Conservation (phyloP, 345 rosid species). For the Eucalyptus fibrosa region DNA sequence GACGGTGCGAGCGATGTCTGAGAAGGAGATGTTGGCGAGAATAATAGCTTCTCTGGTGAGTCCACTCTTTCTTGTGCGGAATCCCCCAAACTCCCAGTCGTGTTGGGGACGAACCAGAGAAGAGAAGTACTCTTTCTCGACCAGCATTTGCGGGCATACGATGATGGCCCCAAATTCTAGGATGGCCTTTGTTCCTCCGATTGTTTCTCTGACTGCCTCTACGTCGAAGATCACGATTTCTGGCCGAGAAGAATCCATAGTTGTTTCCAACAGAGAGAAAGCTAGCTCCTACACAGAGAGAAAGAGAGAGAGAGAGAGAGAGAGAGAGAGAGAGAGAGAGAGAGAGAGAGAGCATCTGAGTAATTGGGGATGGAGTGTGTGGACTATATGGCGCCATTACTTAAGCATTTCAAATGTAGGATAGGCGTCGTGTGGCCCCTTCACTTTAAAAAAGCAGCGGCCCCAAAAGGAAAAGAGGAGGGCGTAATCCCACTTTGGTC, state of each 20-base stretch:
- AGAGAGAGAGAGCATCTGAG: not conserved
- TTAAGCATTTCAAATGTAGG: too few relatives aligned
- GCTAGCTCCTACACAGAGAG: too few relatives aligned
- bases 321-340: not conserved
- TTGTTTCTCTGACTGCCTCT: not conserved
- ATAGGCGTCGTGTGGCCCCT: too few relatives aligned
- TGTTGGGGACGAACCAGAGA: not conserved
- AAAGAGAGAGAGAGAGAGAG: not conserved
- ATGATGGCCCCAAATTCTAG: not conserved
- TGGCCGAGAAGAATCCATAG: not conserved
- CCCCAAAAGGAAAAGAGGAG: too few relatives aligned
- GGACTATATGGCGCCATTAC: too few relatives aligned
- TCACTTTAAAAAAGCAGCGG: too few relatives aligned
- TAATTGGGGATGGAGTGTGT: not conserved
- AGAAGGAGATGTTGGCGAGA: not conserved
- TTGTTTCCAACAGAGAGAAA: not conserved
- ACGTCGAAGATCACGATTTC: not conserved
- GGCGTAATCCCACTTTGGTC: too few relatives aligned
- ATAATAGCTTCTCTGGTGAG: not conserved
- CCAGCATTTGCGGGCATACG: not conserved
- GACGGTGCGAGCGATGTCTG: not conserved
- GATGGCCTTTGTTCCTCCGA: not conserved
- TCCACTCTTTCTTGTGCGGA: not conserved
- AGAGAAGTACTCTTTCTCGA: not conserved
- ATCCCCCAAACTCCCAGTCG: not conserved